Percentiles rank a stretch among this genome's conserved stretches.
phyloP scores from a whole-genome alignment of 1,284 basidiomycete genomes.

The Ceraceosorus guamensis region DNA sequence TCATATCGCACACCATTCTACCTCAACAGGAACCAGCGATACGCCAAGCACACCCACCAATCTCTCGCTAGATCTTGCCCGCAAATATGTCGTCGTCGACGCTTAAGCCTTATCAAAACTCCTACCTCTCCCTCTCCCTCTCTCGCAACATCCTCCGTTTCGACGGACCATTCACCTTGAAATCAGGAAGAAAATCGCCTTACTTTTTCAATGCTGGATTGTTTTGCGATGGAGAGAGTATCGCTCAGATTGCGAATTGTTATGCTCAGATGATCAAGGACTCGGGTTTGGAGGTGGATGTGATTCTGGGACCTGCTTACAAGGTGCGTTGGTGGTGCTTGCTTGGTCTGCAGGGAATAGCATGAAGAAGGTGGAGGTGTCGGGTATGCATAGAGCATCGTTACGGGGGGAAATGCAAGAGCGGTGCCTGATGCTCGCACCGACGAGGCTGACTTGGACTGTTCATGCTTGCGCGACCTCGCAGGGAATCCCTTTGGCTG shows the following conservation, averaged over 20 bases:
- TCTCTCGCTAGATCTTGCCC: no score
- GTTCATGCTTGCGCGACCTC: not conserved
- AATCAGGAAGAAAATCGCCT: conserved; percentile 85
- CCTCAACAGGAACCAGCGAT: no score
- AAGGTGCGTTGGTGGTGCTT: conserved; percentile 53
- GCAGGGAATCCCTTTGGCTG: conserved; percentile 83
- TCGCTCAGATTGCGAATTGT: conserved; percentile 72
- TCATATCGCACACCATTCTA: no score
- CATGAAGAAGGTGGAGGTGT: no score
- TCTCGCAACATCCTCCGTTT: conserved; percentile 39
- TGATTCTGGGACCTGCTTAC: conserved; percentile 95
- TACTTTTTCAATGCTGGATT: conserved; percentile 97
- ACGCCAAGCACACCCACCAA: no score
- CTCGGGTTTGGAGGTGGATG: conserved; percentile 60
- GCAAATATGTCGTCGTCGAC: no score
- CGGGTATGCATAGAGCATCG: no score
- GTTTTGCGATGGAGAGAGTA: conserved; percentile 68
- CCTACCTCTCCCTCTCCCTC: conserved; percentile 42
- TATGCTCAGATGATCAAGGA: conserved; percentile 70
- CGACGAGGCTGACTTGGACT: not conserved
- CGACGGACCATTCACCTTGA: conserved; percentile 52
- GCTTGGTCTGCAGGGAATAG: no score
- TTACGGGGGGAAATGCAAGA: no score
- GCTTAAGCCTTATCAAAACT: conserved; percentile 36
- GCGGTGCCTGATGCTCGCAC: not conserved